These are phyloP conservation scores for Trichomonas gallinae DNA, from an alignment of 208 protist genomes.

Conservation along the genomic window DNA sequence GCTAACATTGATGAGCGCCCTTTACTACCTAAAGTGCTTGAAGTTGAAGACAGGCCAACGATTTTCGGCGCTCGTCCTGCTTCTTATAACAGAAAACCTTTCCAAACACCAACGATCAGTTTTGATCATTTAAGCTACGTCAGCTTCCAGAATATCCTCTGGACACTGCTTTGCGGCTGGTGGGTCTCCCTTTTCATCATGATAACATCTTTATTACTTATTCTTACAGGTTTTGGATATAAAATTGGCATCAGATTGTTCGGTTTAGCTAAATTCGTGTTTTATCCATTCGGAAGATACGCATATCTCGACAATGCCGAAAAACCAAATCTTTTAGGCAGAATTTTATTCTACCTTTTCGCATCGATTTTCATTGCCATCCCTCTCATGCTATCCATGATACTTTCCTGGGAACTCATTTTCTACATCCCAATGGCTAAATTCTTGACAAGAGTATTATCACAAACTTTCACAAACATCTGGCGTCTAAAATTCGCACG, in stretches of 20 bases:
- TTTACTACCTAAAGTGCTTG: neutral
- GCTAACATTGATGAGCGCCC: neutral
- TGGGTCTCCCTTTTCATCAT: neutral
- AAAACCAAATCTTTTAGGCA: neutral
- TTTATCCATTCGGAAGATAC: neutral
- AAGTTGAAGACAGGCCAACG: neutral
- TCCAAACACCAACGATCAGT: neutral
- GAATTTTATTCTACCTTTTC: neutral
- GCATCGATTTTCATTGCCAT: neutral
- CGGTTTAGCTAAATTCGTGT: neutral
- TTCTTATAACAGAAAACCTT: neutral
- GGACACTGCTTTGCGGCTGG: neutral
- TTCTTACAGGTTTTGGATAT: neutral
- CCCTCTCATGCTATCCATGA: neutral
- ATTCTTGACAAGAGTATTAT: neutral
- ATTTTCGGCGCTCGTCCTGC: neutral
- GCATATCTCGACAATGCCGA: neutral
- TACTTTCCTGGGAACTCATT: neutral
- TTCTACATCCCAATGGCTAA: constrained; percentile 1
- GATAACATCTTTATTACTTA: neutral
- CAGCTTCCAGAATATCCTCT: neutral
- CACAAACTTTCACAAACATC: neutral
- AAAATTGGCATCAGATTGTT: neutral
- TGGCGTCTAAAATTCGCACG: neutral
- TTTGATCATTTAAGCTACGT: neutral